Evolutionary conservation across 345 rosid genomes (phyloP).

Genomic region (Rhodomyrtus tomentosa): DNA sequence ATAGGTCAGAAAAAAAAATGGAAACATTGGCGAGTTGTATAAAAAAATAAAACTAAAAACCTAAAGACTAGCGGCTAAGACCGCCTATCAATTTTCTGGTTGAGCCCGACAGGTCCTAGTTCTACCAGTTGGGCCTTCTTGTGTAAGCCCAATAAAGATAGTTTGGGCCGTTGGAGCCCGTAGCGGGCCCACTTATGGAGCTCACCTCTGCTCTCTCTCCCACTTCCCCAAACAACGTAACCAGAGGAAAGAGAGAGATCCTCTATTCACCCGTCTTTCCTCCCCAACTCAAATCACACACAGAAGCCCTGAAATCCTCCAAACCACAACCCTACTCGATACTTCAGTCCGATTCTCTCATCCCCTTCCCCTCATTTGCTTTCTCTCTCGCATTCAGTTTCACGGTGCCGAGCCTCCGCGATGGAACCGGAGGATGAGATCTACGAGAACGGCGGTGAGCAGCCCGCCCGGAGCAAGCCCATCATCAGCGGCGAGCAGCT

Average conservation of each 20-base stretch:
- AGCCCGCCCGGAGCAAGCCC: slow-evolving; percentile 32
- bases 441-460: slow-evolving; percentile 42
- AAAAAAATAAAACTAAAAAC: too few species aligned
- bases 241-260: not conserved
- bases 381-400: not conserved
- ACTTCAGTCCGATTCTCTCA: not conserved
- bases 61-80: too few species aligned
- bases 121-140: not conserved
- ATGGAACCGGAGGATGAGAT: slow-evolving; percentile 86
- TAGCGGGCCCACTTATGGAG: not conserved
- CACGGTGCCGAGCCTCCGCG: not conserved
- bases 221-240: not conserved
- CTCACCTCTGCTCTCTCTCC: not conserved
- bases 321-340: not conserved
- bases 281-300: not conserved
- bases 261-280: not conserved
- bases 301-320: not conserved
- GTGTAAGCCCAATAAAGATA: not conserved
- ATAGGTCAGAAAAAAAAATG: too few species aligned
- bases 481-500: slow-evolving; percentile 79
- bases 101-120: not conserved
- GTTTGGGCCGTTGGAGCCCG: not conserved
- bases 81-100: not conserved
- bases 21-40: too few species aligned
- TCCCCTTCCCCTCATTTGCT: not conserved